A percentile compares a stretch with the other conserved stretches of the same genome.
phyloP scores from a whole-genome alignment of 2,329 filamentous ascomycete genomes.

The Daldinia sp. region DNA sequence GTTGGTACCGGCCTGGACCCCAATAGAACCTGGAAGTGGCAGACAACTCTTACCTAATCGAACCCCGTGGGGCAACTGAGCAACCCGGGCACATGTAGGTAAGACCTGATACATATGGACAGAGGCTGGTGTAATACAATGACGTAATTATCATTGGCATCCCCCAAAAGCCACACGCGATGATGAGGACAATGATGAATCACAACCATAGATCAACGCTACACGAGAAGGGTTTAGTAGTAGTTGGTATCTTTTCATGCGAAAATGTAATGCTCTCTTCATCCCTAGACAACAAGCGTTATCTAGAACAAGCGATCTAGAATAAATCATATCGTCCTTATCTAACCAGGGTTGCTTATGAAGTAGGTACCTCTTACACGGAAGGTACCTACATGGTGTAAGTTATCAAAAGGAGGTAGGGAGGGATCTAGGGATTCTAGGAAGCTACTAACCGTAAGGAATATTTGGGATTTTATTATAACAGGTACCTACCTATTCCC shows the following conservation, averaged over 20 bases:
- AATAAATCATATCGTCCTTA: not conserved
- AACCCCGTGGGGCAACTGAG: no score
- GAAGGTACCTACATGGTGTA: no score
- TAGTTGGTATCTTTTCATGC: not conserved
- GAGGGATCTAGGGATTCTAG: no score
- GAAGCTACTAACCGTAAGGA: no score
- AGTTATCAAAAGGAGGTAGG: no score
- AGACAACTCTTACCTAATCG: no score
- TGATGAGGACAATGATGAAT: constrained; percentile 27
- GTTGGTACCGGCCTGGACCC: no score
- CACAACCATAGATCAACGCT: constrained; percentile 10
- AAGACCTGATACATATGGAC: not conserved
- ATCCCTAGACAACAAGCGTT: not conserved
- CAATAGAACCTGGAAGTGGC: no score
- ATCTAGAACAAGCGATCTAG: not conserved
- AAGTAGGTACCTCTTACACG: no score
- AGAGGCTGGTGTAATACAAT: constrained; percentile 21
- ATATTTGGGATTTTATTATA: no score
- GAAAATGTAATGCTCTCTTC: no score
- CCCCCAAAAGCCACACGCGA: constrained; percentile 14
- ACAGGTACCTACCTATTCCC: not conserved
- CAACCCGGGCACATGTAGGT: no score
- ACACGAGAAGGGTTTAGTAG: constrained; percentile 2
- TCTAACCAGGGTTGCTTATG: not conserved
- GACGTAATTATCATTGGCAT: constrained; percentile 25